Base-by-base conservation (phyloP, 139 green algal species). In the Coelastrella sp. region DNA sequence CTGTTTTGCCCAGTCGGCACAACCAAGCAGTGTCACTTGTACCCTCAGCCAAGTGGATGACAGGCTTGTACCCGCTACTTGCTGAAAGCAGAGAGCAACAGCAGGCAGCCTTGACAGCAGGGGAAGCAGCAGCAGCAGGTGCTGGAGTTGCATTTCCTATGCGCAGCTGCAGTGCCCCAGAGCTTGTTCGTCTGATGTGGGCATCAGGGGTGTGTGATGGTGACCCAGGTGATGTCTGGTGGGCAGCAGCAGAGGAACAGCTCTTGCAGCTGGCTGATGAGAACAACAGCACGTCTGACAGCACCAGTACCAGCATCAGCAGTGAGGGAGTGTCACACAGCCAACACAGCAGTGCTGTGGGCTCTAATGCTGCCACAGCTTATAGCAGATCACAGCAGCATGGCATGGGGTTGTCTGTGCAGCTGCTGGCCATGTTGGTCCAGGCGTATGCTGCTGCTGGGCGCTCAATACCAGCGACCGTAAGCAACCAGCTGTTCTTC, bases 141-240 rank as follows among this genome's bases (percentile, higher is more conserved):
- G 30, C 6, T 30, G 5, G 2, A 4, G 2, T 9, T 5, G 19
- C 6, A 53, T 3, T 37, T 17, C 23, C 27, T 4, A 62, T 62
- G 71, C 17, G n/a, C 25, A 79, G 41, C 4, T 62, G 41, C 40
- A 72, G 57, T 73, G 77, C 59, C 19, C 13, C 59, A 25, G 78
- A 84, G 27, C 27, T 84, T 40, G 60, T 84, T 38, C 60, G 78
- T 3, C 23, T 84, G n/a, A 76, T 84, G 78, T 84, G 78, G 78
- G 60, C 60, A 53, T 60, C 78, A 37, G 78, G 40, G 6, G 78
- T 84, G 38, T 75, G 60, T 62, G 78, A 71, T 27, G 75, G 37
- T 48, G 30, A 84, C 35, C 78, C 60, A 50, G 62, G 38, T 2
- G 59, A 62, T 7, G 53, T 27, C 32, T 84, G 78, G 78, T 75